Conservation (phyloP, 1,139 yeast genomes). For the Diutina pseudorugosa region DNA sequence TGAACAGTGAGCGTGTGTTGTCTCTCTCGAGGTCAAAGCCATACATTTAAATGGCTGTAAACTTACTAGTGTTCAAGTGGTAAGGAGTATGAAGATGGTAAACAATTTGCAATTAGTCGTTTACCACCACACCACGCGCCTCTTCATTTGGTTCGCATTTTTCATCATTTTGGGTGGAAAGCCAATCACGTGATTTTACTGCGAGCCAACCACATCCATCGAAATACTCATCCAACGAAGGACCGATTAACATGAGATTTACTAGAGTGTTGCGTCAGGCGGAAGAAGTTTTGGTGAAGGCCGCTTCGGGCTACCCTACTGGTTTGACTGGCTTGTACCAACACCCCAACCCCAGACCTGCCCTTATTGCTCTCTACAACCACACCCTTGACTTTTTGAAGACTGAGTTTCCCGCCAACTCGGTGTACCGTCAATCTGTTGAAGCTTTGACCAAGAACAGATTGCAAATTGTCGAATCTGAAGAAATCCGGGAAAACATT, state of each 20-base stretch:
- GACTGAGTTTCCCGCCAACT: conserved; percentile 51
- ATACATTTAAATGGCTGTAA: no score
- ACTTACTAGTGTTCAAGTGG: no score
- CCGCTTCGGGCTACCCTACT: conserved; percentile 64
- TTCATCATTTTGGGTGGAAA: no score
- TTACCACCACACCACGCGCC: no score
- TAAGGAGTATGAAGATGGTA: no score
- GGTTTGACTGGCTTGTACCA: conserved; percentile 70
- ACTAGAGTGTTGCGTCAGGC: conserved; percentile 36
- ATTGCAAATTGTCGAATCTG: conserved; percentile 49
- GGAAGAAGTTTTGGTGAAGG: conserved; percentile 48
- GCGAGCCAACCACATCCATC: conserved; percentile 4
- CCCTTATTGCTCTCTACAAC: conserved; percentile 57
- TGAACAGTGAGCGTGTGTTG: no score
- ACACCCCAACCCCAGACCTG: conserved; percentile 81
- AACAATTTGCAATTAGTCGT: no score
- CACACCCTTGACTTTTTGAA: conserved; percentile 52
- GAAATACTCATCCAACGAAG: neutral
- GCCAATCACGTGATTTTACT: neutral
- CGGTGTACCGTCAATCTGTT: conserved; percentile 68
- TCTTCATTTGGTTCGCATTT: no score
- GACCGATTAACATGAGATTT: conserved; percentile 22
- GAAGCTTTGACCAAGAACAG: conserved; percentile 65
- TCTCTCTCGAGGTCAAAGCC: no score
- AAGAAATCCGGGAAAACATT: conserved; percentile 54